A percentile compares a stretch with the other conserved stretches of the same genome.
phyloP scores from a whole-genome alignment of 192 early-diverging fungal genomes.

The Thoreauomyces humboldtii region DNA sequence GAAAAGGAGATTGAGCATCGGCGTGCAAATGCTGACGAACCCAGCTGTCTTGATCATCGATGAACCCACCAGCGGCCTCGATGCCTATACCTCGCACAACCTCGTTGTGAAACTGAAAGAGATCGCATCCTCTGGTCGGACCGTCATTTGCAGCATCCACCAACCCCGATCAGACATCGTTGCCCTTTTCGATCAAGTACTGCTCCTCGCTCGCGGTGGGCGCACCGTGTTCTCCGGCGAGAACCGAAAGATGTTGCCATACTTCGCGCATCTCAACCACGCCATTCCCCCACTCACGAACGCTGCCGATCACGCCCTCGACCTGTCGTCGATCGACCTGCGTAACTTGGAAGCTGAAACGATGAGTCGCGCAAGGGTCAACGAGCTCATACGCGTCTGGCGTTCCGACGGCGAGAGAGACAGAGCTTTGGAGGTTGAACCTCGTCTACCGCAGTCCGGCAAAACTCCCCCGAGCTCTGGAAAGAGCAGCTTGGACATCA shows the following conservation, averaged over 20 bases:
- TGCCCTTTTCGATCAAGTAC: conserved; percentile 74
- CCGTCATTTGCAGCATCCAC: conserved; percentile 76
- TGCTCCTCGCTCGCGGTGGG: conserved; percentile 57
- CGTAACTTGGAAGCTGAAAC: conserved; percentile 28
- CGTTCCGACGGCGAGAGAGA: neutral
- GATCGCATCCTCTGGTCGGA: conserved; percentile 57
- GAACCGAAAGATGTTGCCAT: conserved; percentile 24
- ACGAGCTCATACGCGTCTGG: conserved; percentile 29
- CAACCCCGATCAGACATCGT: conserved; percentile 75
- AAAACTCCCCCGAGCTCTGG: no score
- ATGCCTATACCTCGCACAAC: conserved; percentile 69
- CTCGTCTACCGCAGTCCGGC: no score
- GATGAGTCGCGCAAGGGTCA: conserved; percentile 21
- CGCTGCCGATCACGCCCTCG: conserved; percentile 46
- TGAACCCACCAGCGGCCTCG: conserved; percentile 79
- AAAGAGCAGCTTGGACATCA: neutral
- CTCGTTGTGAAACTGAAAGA: conserved; percentile 66
- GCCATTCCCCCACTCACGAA: conserved; percentile 35
- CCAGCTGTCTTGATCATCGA: conserved; percentile 90
- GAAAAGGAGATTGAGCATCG: conserved; percentile 70
- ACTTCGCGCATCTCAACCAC: conserved; percentile 34
- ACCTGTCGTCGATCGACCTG: conserved; percentile 43
- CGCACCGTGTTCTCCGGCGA: conserved; percentile 40
- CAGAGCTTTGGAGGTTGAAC: neutral
- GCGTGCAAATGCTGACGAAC: conserved; percentile 76